Base-by-base conservation (phyloP, 495 filamentous ascomycete species). In the Cercophora scortea region DNA sequence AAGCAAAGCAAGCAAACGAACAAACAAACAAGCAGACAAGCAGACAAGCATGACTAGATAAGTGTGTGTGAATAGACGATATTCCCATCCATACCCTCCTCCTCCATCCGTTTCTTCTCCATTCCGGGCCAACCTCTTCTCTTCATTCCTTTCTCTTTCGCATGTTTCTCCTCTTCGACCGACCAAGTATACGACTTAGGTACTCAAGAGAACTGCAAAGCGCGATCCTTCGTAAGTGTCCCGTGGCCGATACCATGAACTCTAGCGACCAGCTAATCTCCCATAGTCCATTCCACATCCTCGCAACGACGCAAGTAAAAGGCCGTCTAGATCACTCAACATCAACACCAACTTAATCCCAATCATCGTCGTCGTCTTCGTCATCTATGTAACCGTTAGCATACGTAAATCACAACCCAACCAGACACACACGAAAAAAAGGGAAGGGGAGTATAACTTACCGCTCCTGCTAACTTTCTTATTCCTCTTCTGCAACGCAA, bases 381-480 rank as follows among this genome's bases (percentile, higher is more conserved):
- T 38, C 36, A 7, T 38, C 36, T 38, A 7, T 38, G 36, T 11
- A 8, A 38, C 15, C n/a, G 36, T 38, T 38, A 38, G 36, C 7
- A 38, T 36, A 11, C 16, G 35, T n/a, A 49, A 32, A 50, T 16
- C 36, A 38, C 4, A 48, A 18, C 6, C 46, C 8, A 16, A 25
- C 15, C 33, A 39, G 8, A 19, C 6, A 17, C 35, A n/a, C 9
- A 39, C 4, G 10, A 19, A 50, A 8, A 18, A 40, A 17, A n/a
- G 10, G 9, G 9, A n/a, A n/a, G 52, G 13, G 32, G 46, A 42
- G 1, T 40, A 36, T 46, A 45, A 85, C 89, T 80, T 85, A 96
- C 90, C 90, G 73, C 88, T 93, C 63, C 83, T 79, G 65, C 87
- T 85, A 62, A 95, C 90, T 75, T 90, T 92, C 71, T 86, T 79